phyloP scores from a whole-genome alignment of 2,329 filamentous ascomycete species.

The Colletotrichum liriopes region DNA sequence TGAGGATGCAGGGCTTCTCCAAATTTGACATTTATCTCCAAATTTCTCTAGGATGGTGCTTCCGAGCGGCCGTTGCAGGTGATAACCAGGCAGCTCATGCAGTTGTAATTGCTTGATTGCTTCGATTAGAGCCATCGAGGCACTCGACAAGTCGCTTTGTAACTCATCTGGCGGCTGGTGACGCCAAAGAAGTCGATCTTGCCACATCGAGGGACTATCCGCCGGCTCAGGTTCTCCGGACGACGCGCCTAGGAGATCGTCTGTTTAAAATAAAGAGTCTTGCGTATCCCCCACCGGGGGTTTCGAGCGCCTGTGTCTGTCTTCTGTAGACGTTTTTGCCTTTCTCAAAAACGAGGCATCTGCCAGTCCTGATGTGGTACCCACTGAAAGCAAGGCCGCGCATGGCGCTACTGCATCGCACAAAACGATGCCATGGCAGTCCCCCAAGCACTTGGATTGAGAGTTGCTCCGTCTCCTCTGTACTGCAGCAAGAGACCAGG shows the following conservation, averaged over 20 bases:
- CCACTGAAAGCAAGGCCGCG: neutral
- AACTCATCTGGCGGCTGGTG: constrained; percentile 12
- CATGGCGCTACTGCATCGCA: constrained; percentile 21
- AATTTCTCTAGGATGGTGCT: constrained; percentile 15
- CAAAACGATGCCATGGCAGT: neutral
- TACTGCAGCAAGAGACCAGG: neutral
- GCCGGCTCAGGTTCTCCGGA: constrained; percentile 21
- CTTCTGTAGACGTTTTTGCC: neutral
- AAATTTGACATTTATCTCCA: constrained; percentile 26
- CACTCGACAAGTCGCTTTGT: neutral
- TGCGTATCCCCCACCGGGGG: neutral
- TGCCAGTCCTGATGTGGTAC: neutral
- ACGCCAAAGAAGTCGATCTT: constrained; percentile 20
- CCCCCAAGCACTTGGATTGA: neutral
- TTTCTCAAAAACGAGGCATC: neutral
- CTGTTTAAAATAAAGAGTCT: constrained; percentile 16
- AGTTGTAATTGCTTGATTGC: constrained; percentile 5
- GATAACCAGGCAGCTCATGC: constrained; percentile 13
- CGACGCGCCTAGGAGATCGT: constrained; percentile 7
- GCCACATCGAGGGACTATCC: neutral
- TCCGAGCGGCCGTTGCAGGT: constrained; percentile 18
- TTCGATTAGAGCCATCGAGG: neutral
- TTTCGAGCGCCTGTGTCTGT: neutral
- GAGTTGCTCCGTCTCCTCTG: neutral
- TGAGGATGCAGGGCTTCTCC: constrained; percentile 30